A percentile compares a stretch with the other conserved stretches of the same genome.
These are phyloP conservation scores for Chaetothyriales sp. DNA, from an alignment of 2,329 filamentous ascomycete species.

Conservation along the genomic window DNA sequence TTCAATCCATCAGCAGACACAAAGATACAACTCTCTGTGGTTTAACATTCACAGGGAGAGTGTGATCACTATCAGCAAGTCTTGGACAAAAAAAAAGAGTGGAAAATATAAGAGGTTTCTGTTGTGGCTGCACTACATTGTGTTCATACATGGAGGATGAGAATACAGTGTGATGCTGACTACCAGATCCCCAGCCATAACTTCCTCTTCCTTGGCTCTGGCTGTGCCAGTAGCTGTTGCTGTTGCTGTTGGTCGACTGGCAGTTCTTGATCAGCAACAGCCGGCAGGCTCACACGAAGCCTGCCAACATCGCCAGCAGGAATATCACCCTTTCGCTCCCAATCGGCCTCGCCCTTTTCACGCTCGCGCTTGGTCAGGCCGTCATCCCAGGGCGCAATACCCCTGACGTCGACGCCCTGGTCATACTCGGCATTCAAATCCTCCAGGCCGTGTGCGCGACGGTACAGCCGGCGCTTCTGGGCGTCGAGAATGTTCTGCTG, in stretches of 20 bases:
- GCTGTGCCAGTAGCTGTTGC: slow-evolving; percentile 1
- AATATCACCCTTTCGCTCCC: slow-evolving; percentile 11
- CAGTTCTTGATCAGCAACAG: slow-evolving; percentile 7
- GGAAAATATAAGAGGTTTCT: not conserved
- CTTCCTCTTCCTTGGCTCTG: slow-evolving; percentile 13
- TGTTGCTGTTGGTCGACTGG: slow-evolving; percentile 5
- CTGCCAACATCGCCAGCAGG: slow-evolving; percentile 20
- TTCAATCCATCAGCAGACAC: no score
- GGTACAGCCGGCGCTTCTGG: slow-evolving; percentile 69
- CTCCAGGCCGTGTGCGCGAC: slow-evolving; percentile 71
- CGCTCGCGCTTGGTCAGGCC: slow-evolving; percentile 25
- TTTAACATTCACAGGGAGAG: no score
- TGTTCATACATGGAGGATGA: not conserved
- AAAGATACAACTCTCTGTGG: no score
- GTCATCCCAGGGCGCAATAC: slow-evolving; percentile 21
- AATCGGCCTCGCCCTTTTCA: slow-evolving; percentile 17
- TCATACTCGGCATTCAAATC: slow-evolving; percentile 28
- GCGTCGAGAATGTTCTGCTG: slow-evolving; percentile 67
- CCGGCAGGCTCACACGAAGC: slow-evolving; percentile 12
- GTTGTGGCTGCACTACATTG: not conserved
- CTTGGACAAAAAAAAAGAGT: not conserved
- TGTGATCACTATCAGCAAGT: not conserved
- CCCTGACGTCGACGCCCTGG: slow-evolving; percentile 17
- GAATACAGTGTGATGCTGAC: not conserved
- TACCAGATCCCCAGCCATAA: slow-evolving; percentile 17